Conservation (phyloP, 768 basidiomycete species). For the Termitomyces sp. region DNA sequence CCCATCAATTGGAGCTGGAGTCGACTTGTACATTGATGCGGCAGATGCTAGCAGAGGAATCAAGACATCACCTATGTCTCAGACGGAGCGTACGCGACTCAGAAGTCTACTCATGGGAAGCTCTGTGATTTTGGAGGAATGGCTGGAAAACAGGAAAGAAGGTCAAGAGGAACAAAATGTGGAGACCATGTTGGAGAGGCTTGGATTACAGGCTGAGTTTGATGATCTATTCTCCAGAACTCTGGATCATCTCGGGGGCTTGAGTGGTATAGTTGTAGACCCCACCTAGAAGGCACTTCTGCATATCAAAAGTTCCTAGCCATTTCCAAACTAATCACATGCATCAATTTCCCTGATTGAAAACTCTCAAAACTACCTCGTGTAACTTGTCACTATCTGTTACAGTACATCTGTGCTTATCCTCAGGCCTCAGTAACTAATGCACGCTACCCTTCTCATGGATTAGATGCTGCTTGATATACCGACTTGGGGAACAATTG, state of each 20-base stretch:
- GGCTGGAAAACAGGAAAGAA: slow-evolving; percentile 36
- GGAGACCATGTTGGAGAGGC: slow-evolving; percentile 34
- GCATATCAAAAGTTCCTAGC: background rate
- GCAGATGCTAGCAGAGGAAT: slow-evolving; percentile 24
- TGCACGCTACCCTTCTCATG: too few species aligned
- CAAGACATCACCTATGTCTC: slow-evolving; percentile 46
- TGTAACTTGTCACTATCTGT: background rate
- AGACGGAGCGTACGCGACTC: slow-evolving; percentile 70
- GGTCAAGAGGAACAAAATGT: slow-evolving; percentile 27
- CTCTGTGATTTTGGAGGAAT: slow-evolving; percentile 60
- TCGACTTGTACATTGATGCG: slow-evolving; percentile 32
- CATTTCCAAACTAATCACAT: background rate
- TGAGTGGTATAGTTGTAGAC: slow-evolving; percentile 14
- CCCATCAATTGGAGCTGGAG: slow-evolving; percentile 29
- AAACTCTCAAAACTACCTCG: too few species aligned
- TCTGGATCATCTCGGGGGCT: slow-evolving; percentile 51
- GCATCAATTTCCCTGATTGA: too few species aligned
- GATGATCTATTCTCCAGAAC: slow-evolving; percentile 60
- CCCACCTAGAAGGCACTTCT: background rate
- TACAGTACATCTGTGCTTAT: background rate
- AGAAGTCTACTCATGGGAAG: slow-evolving; percentile 60
- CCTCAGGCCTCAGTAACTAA: background rate
- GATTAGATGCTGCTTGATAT: background rate
- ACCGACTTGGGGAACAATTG: background rate
- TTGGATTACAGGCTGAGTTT: slow-evolving; percentile 57